Evolutionary conservation across 2,329 filamentous ascomycete species (phyloP), one percentile per base, ranked within the genome.

Genomic region (Trichoderma simmonsii): DNA sequence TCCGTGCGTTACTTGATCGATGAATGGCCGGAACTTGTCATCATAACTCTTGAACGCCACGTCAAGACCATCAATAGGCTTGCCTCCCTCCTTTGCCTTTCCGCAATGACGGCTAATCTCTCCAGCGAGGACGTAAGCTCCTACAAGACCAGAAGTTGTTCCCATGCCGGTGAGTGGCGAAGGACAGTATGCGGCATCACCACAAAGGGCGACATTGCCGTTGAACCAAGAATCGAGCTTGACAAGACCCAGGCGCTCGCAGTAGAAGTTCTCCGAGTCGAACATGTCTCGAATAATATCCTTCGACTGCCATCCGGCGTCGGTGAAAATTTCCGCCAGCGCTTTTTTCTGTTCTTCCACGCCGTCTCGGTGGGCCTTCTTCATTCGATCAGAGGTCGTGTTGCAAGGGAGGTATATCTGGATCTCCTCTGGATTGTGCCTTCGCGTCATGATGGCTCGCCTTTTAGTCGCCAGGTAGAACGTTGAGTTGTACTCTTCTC

Each of bases 81-180:
- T 18, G 24, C 6, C 26, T 39, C 21, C 32, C 6, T 14, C 51
- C 15, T 67, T 56, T 57, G 63, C 14, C 5, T 56, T 66, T 36
- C 48, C 64, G 6, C 64, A 67, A 4, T 56, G 32, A 28, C 64
- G 64, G 12, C 71, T 66, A 9, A 86, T 78, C 63, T 85, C 84
- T 1, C 86, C 85, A 0, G 86, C 86, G 2, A 89, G 80, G 1
- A 86, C 78, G 73, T 88, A 88, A 1, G 84, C 86, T 2, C 83
- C 82, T 0, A 83, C 75, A n/a, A 88, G 73, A 1, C 83, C 83
- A 2, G 81, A 74, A 1, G 80, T 82, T 1, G 85, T 86, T n/a
- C 86, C 85, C 79, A 84, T 82, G 0, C 86, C 86, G 0, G 83
- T 84, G 4, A 74, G 48, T 81, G 73, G 5, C 80, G 81, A 8